Percentiles rank a stretch among this genome's conserved stretches.
These are phyloP conservation scores for Fraxinus dipetala DNA, from an alignment of 305 asterid species.

Conservation along the genomic window DNA sequence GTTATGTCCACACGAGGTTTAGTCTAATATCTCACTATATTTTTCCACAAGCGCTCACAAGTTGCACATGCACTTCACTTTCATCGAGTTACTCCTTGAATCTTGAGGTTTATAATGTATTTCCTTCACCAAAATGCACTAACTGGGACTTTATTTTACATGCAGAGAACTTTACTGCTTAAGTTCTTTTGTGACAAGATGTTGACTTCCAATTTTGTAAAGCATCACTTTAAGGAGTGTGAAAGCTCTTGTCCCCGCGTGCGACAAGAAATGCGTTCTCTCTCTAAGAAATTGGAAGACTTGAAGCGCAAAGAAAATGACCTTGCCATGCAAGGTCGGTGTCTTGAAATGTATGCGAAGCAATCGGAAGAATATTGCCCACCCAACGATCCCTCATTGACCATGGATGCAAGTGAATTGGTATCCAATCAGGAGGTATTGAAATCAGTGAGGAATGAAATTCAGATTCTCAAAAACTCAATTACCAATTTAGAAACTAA, in stretches of 20 bases:
- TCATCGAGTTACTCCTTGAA: not conserved
- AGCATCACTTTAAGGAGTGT: not conserved
- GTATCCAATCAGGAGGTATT: not conserved
- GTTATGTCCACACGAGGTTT: constrained; percentile 17
- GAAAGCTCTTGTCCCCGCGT: not conserved
- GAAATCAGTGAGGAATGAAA: not conserved
- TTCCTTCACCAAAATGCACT: not conserved
- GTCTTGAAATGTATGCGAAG: not conserved
- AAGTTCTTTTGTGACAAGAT: constrained; percentile 20
- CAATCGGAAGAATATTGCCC: not conserved
- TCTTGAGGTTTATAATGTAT: not conserved
- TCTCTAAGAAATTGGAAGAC: not conserved
- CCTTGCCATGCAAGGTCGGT: not conserved
- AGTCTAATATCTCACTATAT: not conserved
- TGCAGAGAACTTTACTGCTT: constrained; percentile 22
- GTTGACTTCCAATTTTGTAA: not conserved
- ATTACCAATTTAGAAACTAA: not conserved
- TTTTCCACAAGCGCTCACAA: not conserved
- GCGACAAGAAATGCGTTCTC: not conserved
- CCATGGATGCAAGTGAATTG: not conserved
- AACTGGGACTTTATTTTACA: not conserved
- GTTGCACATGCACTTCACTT: not conserved
- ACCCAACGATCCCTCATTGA: not conserved
- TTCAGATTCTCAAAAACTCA: not conserved
- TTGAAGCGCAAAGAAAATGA: not conserved